Conservation (phyloP, 2,329 filamentous ascomycete species). For the Colletotrichum sp. region DNA sequence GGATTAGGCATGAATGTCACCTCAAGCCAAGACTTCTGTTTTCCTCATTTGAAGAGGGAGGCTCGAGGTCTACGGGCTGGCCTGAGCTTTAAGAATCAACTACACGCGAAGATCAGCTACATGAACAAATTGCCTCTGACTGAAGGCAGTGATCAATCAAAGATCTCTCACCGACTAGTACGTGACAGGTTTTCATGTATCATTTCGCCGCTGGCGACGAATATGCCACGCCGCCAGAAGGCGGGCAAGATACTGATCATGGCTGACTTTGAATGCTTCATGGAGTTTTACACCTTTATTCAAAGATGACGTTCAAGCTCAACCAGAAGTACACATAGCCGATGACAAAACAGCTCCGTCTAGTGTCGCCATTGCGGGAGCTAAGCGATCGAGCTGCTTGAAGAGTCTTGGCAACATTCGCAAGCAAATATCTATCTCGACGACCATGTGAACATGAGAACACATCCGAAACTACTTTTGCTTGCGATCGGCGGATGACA, state of each 20-base stretch:
- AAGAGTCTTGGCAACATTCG: neutral
- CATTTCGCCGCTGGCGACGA: neutral
- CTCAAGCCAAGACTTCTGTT: neutral
- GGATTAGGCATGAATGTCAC: neutral
- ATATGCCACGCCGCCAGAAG: too few relatives aligned
- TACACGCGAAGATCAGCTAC: accelerated
- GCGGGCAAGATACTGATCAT: neutral
- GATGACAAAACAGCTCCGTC: neutral
- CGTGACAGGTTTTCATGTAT: accelerated
- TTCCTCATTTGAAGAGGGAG: neutral
- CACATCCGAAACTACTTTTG: too few relatives aligned
- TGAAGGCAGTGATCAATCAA: neutral
- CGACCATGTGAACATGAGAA: too few relatives aligned
- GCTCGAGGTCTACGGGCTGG: accelerated
- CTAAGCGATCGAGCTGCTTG: neutral
- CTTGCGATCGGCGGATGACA: neutral
- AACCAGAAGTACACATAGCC: accelerated
- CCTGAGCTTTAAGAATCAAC: accelerated
- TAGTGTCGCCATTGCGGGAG: accelerated
- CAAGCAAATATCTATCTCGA: too few relatives aligned
- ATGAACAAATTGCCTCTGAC: neutral
- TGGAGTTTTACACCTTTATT: neutral
- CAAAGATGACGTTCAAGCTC: accelerated
- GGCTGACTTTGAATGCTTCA: neutral
- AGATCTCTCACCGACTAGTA: neutral